A percentile compares a stretch with the other conserved stretches of the same genome.
phyloP scores from a whole-genome alignment of 352 stramenopile genomes.

The Pythium sp. region DNA sequence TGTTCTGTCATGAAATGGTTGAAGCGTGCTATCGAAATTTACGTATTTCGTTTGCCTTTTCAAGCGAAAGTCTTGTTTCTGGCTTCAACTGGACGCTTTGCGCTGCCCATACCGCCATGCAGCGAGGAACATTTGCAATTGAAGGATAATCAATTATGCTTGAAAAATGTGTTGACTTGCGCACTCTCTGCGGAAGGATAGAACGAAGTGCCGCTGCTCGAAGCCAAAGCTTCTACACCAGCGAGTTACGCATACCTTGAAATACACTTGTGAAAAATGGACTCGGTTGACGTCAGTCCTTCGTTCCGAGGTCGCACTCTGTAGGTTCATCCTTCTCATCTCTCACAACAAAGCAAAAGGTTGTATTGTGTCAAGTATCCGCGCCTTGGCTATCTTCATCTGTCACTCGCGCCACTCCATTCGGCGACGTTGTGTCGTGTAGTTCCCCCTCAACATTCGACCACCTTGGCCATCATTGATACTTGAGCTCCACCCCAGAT shows the following conservation, averaged over 20 bases:
- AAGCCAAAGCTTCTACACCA: too few species aligned
- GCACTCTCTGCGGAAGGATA: too few species aligned
- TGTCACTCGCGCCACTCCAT: not conserved
- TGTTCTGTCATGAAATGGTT: too few species aligned
- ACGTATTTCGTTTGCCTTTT: not conserved
- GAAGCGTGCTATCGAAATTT: not conserved
- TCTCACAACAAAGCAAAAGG: not conserved
- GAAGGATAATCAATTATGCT: not conserved
- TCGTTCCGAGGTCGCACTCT: not conserved
- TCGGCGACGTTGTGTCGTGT: not conserved
- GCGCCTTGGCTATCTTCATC: not conserved
- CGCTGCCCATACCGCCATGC: not conserved
- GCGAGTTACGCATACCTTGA: too few species aligned
- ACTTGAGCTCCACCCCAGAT: not conserved
- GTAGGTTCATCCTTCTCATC: not conserved
- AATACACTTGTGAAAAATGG: too few species aligned
- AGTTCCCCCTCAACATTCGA: not conserved
- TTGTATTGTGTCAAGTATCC: not conserved
- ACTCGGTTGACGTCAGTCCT: too few species aligned
- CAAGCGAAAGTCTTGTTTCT: not conserved
- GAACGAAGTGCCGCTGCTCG: too few species aligned
- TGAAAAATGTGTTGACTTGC: too few species aligned
- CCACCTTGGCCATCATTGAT: not conserved
- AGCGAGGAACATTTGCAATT: not conserved
- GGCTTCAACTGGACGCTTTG: not conserved